A percentile compares a stretch with the other conserved stretches of the same genome.
These are phyloP conservation scores for Ascochyta clinopodiicola DNA, from an alignment of 2,329 filamentous ascomycete species.

Conservation along the genomic window DNA sequence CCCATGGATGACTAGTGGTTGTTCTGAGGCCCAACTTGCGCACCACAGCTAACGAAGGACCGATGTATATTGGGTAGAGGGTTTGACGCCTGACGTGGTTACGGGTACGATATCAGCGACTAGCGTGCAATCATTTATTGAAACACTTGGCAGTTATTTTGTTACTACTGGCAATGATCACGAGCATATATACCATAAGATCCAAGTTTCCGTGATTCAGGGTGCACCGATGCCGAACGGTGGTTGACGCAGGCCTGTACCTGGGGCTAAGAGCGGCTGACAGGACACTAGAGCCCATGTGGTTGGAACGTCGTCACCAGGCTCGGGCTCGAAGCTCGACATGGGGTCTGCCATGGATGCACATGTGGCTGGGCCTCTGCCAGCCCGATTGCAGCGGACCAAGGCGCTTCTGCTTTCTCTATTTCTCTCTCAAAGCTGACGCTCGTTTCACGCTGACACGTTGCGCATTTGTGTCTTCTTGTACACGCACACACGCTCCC, in stretches of 20 bases:
- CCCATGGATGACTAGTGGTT: conserved; percentile 74
- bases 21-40: conserved; percentile 10
- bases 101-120: conserved; percentile 18
- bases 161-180: conserved; percentile 27
- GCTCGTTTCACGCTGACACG: conserved; percentile 20
- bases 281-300: conserved; percentile 20
- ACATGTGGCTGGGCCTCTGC: conserved; percentile 39
- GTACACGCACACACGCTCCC: background rate
- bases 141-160: conserved; percentile 22
- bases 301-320: conserved; percentile 30
- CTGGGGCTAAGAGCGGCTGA: conserved; percentile 27
- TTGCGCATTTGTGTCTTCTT: background rate
- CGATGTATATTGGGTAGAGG: conserved; percentile 12
- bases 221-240: background rate
- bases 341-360: conserved; percentile 30
- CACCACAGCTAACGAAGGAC: conserved; percentile 12
- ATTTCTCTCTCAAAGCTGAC: conserved; percentile 23
- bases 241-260: conserved; percentile 24
- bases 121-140: conserved; percentile 14
- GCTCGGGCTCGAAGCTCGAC: conserved; percentile 22
- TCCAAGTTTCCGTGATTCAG: background rate
- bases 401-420: conserved; percentile 25
- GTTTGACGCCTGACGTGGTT: conserved; percentile 17
- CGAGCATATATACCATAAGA: conserved; percentile 26
- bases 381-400: conserved; percentile 29